Conservation (phyloP, 2,329 filamentous ascomycete species). For the Berkeleyomyces rouxiae region DNA sequence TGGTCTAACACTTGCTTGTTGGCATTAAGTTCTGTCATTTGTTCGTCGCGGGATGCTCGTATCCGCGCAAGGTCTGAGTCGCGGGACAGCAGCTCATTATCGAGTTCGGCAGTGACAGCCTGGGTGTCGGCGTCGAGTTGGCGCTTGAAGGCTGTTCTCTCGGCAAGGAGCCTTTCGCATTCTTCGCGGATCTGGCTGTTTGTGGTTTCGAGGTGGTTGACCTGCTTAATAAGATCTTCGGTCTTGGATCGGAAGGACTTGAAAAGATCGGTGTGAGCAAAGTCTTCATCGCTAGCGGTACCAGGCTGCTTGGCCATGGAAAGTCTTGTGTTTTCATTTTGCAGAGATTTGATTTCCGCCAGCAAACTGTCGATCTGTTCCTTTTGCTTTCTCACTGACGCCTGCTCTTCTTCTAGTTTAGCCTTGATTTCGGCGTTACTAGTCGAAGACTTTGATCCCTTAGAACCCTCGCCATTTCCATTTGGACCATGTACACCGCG, state of each 20-base stretch:
- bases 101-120: conserved; percentile 54
- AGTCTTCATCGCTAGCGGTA: conserved; percentile 77
- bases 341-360: conserved; percentile 54
- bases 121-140: conserved; percentile 71
- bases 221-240: conserved; percentile 79
- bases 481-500: conserved; percentile 24
- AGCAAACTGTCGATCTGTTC: conserved; percentile 71
- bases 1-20: conserved; percentile 67
- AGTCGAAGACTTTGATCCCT: conserved; percentile 25
- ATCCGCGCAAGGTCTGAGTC: conserved; percentile 80
- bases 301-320: conserved; percentile 53
- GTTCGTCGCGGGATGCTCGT: conserved; percentile 67
- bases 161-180: conserved; percentile 67
- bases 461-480: conserved; percentile 23
- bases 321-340: conserved; percentile 48
- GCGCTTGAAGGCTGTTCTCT: conserved; percentile 65
- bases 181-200: conserved; percentile 76
- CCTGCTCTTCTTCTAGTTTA: conserved; percentile 61
- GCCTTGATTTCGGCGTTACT: conserved; percentile 52
- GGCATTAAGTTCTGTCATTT: conserved; percentile 64
- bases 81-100: conserved; percentile 62
- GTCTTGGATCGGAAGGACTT: conserved; percentile 80
- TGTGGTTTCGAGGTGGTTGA: conserved; percentile 80
- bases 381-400: conserved; percentile 66
- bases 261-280: conserved; percentile 81